These are phyloP conservation scores for Conticribra weissflogii DNA, from an alignment of 108 stramenopile species.

Conservation along the genomic window DNA sequence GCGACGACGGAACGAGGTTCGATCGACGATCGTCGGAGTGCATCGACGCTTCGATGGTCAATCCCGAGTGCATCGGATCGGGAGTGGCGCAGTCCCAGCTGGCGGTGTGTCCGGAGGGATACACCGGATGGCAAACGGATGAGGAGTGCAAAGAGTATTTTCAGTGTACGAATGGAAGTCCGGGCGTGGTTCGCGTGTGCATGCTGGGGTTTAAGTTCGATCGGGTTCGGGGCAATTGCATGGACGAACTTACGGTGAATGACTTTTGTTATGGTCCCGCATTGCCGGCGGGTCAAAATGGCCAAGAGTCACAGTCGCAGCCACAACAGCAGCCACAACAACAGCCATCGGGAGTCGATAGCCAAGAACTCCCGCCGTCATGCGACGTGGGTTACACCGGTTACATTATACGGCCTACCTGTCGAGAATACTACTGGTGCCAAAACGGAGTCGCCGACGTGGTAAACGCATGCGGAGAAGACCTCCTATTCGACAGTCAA, in stretches of 20 bases:
- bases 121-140: not conserved
- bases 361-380: not conserved
- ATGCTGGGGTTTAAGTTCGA: constrained; percentile 12
- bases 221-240: constrained; percentile 9
- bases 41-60: not conserved
- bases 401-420: constrained; percentile 7
- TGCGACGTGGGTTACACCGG: constrained; percentile 16
- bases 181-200: constrained; percentile 11
- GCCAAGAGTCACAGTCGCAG: not conserved
- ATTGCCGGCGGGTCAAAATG: not conserved
- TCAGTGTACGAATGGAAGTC: constrained; percentile 2
- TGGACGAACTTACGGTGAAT: constrained; percentile 15
- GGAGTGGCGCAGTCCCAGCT: not conserved
- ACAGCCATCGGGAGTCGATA: not conserved
- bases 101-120: not conserved
- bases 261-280: constrained; percentile 30
- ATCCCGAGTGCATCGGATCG: not conserved
- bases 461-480: constrained; percentile 20
- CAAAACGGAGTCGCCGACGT: constrained; percentile 16
- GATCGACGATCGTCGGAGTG: constrained; percentile 4
- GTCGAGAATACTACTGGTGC: constrained; percentile 35
- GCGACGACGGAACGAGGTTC: constrained; percentile 11
- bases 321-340: no score
- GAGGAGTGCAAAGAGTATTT: constrained; percentile 6
- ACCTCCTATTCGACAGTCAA: constrained; percentile 23